These are phyloP conservation scores for Parastagonospora avenae DNA, from an alignment of 2,329 filamentous ascomycete species.

Conservation along the genomic window DNA sequence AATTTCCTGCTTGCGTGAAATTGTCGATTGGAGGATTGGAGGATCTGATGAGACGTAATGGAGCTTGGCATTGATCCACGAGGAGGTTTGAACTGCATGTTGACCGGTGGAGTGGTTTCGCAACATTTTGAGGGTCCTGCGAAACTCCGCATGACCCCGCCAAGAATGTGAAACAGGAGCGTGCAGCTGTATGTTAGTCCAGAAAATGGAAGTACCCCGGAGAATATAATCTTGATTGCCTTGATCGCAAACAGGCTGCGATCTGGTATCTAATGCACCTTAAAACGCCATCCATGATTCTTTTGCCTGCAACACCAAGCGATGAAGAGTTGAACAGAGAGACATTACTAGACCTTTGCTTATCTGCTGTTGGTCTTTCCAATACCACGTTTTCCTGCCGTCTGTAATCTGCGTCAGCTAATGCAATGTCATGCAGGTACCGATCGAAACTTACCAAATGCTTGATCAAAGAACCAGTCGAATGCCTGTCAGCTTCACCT, in stretches of 20 bases:
- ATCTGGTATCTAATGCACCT: conserved; percentile 40
- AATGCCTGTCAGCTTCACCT: conserved; percentile 95
- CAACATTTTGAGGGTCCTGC: too few species aligned
- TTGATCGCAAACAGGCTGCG: conserved; percentile 20
- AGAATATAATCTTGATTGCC: conserved; percentile 26
- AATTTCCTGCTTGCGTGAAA: too few species aligned
- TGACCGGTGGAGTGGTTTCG: too few species aligned
- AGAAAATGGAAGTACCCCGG: neutral
- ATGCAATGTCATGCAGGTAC: neutral
- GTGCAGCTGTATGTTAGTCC: neutral
- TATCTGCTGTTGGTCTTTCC: conserved; percentile 75
- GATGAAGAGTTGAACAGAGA: conserved; percentile 15
- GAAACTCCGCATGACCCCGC: too few species aligned
- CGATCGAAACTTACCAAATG: conserved; percentile 75
- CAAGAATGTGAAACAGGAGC: neutral
- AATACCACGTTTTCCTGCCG: conserved; percentile 89
- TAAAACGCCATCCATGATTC: conserved; percentile 36
- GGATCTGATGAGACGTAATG: too few species aligned
- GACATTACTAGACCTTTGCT: conserved; percentile 9
- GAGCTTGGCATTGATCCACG: too few species aligned
- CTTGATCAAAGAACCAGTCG: conserved; percentile 79
- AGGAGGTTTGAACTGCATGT: too few species aligned
- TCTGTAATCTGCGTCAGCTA: conserved; percentile 54
- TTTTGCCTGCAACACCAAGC: conserved; percentile 21
- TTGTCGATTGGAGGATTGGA: too few species aligned